A percentile compares a stretch with the other conserved stretches of the same genome.
phyloP scores from a whole-genome alignment of 2,329 filamentous ascomycete genomes.

The Ceratocystis cacaofunesta region DNA sequence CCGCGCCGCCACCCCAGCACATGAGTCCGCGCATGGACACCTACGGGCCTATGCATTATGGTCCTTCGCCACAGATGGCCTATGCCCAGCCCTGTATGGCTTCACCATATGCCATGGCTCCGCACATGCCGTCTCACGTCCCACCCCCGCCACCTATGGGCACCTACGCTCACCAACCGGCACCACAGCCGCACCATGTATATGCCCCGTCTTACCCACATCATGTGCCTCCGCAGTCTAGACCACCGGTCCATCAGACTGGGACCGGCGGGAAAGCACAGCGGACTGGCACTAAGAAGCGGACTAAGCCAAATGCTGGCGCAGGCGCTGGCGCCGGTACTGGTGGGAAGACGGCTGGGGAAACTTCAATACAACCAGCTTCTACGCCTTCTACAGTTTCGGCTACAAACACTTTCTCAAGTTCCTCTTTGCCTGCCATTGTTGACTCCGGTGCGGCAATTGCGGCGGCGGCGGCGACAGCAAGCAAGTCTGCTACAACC shows the following conservation, averaged over 20 bases:
- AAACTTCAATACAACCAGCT: no score
- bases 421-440: background rate
- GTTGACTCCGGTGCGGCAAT: background rate
- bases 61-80: slow-evolving; percentile 28
- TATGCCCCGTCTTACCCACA: slow-evolving; percentile 19
- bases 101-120: slow-evolving; percentile 39
- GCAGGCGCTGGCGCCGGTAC: background rate
- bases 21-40: slow-evolving; percentile 36
- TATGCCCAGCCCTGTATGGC: slow-evolving; percentile 30
- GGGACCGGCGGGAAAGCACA: slow-evolving; percentile 24
- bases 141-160: slow-evolving; percentile 32
- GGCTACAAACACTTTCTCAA: background rate
- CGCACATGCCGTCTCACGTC: background rate
- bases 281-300: slow-evolving; percentile 27
- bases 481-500: background rate
- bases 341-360: background rate
- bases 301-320: background rate
- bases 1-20: slow-evolving; percentile 28
- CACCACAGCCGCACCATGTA: background rate
- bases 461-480: background rate
- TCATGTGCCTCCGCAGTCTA: slow-evolving; percentile 27
- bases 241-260: slow-evolving; percentile 31
- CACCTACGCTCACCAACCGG: slow-evolving; percentile 26
- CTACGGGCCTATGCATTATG: slow-evolving; percentile 29
- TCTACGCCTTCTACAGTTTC: background rate